phyloP scores from a whole-genome alignment of 768 basidiomycete genomes.

The Bullera alba region DNA sequence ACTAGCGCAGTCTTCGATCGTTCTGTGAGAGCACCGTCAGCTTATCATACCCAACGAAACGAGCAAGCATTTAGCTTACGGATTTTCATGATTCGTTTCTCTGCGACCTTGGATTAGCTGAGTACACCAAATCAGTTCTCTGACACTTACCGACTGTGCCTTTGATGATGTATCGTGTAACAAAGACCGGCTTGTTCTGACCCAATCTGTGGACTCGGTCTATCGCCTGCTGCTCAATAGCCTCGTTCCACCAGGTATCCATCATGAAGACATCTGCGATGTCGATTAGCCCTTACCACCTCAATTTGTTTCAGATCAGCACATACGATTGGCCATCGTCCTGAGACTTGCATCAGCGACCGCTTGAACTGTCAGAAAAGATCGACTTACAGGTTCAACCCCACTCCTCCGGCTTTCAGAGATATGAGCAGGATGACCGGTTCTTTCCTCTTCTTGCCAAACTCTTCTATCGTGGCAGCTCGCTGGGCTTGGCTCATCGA shows the following conservation, averaged over 20 bases:
- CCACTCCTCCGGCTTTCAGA: conserved; percentile 73
- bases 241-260: conserved; percentile 46
- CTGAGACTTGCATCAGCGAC: conserved; percentile 1
- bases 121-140: neutral
- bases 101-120: conserved; percentile 4
- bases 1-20: conserved; percentile 43
- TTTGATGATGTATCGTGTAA: conserved; percentile 45
- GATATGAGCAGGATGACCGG: conserved; percentile 57
- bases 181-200: conserved; percentile 43
- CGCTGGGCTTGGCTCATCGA: conserved; percentile 82
- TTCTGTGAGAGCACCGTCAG: conserved; percentile 18
- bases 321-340: conserved; percentile 43
- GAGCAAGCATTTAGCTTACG: conserved; percentile 20
- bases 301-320: neutral
- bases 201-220: conserved; percentile 44
- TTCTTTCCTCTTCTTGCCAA: conserved; percentile 61
- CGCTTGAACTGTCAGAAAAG: neutral
- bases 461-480: conserved; percentile 65
- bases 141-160: conserved; percentile 34
- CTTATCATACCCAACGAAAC: neutral
- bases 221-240: conserved; percentile 45
- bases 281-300: neutral
- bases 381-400: conserved; percentile 60
- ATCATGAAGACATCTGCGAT: conserved; percentile 42
- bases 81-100: conserved; percentile 42